phyloP scores from a whole-genome alignment of 75 land plant species.

The Sequoia sempervirens region DNA sequence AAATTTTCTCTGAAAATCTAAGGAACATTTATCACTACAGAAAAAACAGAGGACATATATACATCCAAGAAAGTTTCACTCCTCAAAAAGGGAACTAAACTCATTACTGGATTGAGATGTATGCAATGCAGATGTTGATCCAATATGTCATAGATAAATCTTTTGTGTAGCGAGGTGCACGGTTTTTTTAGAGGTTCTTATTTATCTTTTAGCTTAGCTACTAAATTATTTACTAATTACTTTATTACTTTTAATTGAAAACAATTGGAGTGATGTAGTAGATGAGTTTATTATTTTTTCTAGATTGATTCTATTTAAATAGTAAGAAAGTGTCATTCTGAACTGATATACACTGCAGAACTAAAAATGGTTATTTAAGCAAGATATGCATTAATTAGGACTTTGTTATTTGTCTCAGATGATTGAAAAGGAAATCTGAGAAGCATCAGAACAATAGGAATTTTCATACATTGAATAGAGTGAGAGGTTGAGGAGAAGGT shows the following conservation, averaged over 20 bases:
- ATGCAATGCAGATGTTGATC: not conserved
- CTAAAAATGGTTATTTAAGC: not conserved
- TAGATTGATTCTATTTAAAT: not conserved
- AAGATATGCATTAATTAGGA: not conserved
- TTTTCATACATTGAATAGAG: not conserved
- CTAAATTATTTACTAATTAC: not conserved
- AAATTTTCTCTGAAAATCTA: not conserved
- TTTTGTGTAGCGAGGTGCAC: not conserved
- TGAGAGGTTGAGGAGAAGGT: not conserved
- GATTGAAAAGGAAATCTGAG: not conserved
- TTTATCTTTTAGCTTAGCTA: not conserved
- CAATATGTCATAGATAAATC: not conserved
- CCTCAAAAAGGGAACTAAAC: not conserved
- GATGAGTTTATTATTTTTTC: not conserved
- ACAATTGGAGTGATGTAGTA: not conserved
- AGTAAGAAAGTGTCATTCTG: not conserved
- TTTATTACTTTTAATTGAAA: not conserved
- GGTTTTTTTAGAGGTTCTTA: not conserved
- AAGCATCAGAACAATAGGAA: not conserved
- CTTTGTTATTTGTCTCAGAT: constrained; percentile 9
- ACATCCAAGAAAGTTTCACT: not conserved
- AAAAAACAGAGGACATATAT: not conserved
- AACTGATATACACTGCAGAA: not conserved
- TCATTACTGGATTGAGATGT: not conserved
- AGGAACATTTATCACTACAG: not conserved